phyloP scores from a whole-genome alignment of 2,329 filamentous ascomycete genomes.

The Fusarium torreyae region DNA sequence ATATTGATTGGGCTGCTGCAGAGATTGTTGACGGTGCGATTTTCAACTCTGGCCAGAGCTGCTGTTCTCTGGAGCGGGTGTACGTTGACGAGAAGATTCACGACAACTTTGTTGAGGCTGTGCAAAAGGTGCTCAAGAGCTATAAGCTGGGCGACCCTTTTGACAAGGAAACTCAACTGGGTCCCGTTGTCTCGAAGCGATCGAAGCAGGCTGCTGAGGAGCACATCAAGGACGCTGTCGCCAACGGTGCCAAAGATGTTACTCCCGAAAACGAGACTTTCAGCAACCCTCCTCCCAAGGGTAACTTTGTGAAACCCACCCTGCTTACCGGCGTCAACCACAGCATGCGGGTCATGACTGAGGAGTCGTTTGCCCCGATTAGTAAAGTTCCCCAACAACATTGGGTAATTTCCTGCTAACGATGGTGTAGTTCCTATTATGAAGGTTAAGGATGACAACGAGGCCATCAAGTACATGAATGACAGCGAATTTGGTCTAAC shows the following conservation, averaged over 20 bases:
- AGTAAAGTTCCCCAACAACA: slow-evolving; percentile 24
- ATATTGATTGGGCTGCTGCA: slow-evolving; percentile 90
- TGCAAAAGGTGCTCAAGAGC: slow-evolving; percentile 83
- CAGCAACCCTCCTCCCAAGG: slow-evolving; percentile 77
- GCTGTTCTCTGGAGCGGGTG: slow-evolving; percentile 91
- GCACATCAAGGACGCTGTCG: slow-evolving; percentile 86
- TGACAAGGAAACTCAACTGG: slow-evolving; percentile 83
- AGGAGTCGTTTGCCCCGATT: slow-evolving; percentile 86
- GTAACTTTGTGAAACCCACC: slow-evolving; percentile 91
- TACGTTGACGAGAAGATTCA: slow-evolving; percentile 91
- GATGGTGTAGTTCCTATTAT: slow-evolving; percentile 75
- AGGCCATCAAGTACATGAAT: slow-evolving; percentile 91
- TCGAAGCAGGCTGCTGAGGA: slow-evolving; percentile 82
- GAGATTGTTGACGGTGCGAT: slow-evolving; percentile 97
- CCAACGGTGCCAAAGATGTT: slow-evolving; percentile 85
- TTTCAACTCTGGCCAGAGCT: slow-evolving; percentile 99
- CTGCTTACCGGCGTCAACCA: slow-evolving; percentile 86
- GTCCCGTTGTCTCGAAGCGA: slow-evolving; percentile 87
- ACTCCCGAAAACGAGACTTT: slow-evolving; percentile 89
- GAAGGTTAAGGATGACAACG: slow-evolving; percentile 83
- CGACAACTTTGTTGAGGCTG: slow-evolving; percentile 83
- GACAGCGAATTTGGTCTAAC: slow-evolving; percentile 95
- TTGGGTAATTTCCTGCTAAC: slow-evolving; percentile 16
- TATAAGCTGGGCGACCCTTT: slow-evolving; percentile 93
- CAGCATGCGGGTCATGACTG: slow-evolving; percentile 88